Evolutionary conservation across 164 flowering plant species (phyloP).

Genomic region (Nelumbo lutea): DNA sequence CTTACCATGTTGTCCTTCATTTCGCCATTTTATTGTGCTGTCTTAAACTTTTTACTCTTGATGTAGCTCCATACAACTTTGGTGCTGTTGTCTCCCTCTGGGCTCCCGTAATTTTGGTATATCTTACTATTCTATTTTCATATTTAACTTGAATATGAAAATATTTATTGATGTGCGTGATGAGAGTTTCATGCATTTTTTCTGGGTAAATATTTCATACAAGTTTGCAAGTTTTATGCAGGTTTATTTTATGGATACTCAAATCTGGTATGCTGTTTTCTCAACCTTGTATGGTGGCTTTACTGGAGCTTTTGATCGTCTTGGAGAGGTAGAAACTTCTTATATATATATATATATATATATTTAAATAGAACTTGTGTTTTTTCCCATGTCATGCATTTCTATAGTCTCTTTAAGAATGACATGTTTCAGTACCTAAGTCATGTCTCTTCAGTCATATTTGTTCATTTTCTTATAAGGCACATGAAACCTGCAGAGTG

Average conservation of each 20-base stretch:
- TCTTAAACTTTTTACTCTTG: slow-evolving; percentile 15
- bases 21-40: slow-evolving; percentile 5
- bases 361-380: neutral
- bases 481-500: neutral
- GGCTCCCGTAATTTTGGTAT: slow-evolving; percentile 83
- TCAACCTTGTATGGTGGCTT: slow-evolving; percentile 88
- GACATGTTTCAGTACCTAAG: neutral
- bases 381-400: neutral
- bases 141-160: neutral
- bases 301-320: slow-evolving; percentile 85
- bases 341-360: neutral
- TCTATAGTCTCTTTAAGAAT: neutral
- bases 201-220: slow-evolving; percentile 10
- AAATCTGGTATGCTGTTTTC: slow-evolving; percentile 91
- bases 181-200: neutral
- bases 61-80: slow-evolving; percentile 68
- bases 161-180: neutral
- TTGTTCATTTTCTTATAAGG: neutral
- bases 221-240: slow-evolving; percentile 24
- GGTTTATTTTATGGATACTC: slow-evolving; percentile 98
- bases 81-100: slow-evolving; percentile 84
- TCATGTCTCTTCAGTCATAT: neutral
- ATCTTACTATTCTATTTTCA: slow-evolving; percentile 11
- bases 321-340: slow-evolving; percentile 70
- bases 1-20: neutral